Percentiles rank a stretch among this genome's conserved stretches.
Evolutionary conservation across 2,329 filamentous ascomycete species (phyloP).

Genomic region (Curvularia hawaiiensis): DNA sequence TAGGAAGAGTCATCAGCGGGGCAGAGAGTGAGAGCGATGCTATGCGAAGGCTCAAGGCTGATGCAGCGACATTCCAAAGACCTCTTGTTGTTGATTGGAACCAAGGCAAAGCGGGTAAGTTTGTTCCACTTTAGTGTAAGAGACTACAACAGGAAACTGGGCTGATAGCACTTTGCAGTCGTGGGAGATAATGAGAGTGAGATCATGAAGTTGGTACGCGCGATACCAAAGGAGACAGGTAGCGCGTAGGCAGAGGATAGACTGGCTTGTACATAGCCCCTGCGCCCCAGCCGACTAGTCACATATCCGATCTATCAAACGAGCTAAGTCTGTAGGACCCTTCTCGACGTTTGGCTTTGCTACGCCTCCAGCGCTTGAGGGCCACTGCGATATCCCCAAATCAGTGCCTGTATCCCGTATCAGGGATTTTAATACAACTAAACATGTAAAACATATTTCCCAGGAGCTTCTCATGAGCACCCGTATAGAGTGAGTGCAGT

Average conservation of each 20-base stretch:
- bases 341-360: neutral
- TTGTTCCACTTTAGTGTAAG: neutral
- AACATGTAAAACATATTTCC: slow-evolving; percentile 18
- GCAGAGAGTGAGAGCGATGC: slow-evolving; percentile 78
- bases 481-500: neutral
- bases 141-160: neutral
- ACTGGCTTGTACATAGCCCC: slow-evolving; percentile 11
- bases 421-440: slow-evolving; percentile 3
- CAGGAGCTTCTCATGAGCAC: neutral
- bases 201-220: slow-evolving; percentile 80
- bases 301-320: neutral
- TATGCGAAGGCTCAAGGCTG: slow-evolving; percentile 75
- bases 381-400: slow-evolving; percentile 8
- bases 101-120: slow-evolving; percentile 75
- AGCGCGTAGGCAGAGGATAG: slow-evolving; percentile 22
- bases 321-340: neutral
- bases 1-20: slow-evolving; percentile 71
- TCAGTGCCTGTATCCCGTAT: slow-evolving; percentile 23
- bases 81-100: slow-evolving; percentile 96
- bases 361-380: slow-evolving; percentile 9
- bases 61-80: slow-evolving; percentile 69
- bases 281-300: neutral
- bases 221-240: slow-evolving; percentile 53
- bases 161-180: slow-evolving; percentile 47
- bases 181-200: slow-evolving; percentile 82